phyloP scores from a whole-genome alignment of 1,284 basidiomycete species.

The Boletus semigastroideus region DNA sequence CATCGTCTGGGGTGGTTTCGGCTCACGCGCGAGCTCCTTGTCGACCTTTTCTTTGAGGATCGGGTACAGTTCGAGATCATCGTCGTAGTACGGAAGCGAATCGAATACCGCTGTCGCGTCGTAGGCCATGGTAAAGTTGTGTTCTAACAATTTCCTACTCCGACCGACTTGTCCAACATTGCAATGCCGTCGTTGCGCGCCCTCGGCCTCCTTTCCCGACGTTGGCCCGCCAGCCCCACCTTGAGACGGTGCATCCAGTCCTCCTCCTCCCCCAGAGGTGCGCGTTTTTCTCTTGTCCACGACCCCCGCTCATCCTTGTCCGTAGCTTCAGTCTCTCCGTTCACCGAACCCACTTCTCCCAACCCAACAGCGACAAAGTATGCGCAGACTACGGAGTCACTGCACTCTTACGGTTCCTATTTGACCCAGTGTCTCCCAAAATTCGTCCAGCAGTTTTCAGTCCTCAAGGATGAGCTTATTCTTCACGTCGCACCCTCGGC shows the following conservation, averaged over 20 bases:
- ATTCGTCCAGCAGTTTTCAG: constrained; percentile 96
- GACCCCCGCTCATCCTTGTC: constrained; percentile 14
- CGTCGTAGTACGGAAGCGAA: constrained; percentile 93
- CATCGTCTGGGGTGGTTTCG: constrained; percentile 52
- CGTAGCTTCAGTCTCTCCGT: constrained; percentile 74
- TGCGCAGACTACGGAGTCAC: constrained; percentile 66
- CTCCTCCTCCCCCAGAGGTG: constrained; percentile 28
- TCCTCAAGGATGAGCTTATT: constrained; percentile 95
- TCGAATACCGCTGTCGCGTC: constrained; percentile 54
- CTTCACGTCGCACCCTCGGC: constrained; percentile 86
- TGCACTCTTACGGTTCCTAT: constrained; percentile 91
- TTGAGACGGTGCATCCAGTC: constrained; percentile 21
- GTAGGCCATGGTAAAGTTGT: constrained; percentile 18
- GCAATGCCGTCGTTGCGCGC: constrained; percentile 45
- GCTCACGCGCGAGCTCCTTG: constrained; percentile 67
- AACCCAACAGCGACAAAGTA: constrained; percentile 77
- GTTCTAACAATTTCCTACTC: constrained; percentile 26
- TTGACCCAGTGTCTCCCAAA: constrained; percentile 89
- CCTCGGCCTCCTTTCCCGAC: constrained; percentile 38
- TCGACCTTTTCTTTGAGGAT: constrained; percentile 72
- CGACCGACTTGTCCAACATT: constrained; percentile 19
- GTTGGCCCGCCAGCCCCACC: background rate
- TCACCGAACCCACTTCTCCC: constrained; percentile 82
- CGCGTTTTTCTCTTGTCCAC: constrained; percentile 34
- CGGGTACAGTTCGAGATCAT: constrained; percentile 81